Percentiles rank a stretch among this genome's conserved stretches.
Evolutionary conservation across 1,284 basidiomycete genomes (phyloP).

Genomic region (Ceratobasidium sp.): DNA sequence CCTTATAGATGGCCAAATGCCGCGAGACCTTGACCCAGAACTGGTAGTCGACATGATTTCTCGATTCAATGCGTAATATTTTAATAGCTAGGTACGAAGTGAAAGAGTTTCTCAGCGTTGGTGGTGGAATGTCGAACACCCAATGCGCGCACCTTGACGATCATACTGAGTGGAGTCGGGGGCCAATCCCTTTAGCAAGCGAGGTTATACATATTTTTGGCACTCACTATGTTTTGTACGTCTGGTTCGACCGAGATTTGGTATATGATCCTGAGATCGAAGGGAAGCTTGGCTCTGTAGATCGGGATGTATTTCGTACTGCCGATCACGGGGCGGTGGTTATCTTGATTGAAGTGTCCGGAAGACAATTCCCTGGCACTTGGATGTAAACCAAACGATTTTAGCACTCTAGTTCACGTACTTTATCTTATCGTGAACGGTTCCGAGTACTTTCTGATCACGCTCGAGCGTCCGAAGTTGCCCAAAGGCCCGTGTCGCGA

Average conservation of each 20-base stretch:
- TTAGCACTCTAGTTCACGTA: background rate
- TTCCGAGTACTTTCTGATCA: slow-evolving; percentile 7
- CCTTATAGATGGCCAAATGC: background rate
- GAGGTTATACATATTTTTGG: no score
- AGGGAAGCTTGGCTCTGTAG: slow-evolving; percentile 1
- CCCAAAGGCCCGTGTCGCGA: background rate
- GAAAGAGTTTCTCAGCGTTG: background rate
- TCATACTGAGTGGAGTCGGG: background rate
- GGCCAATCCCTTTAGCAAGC: no score
- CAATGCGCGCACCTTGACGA: background rate
- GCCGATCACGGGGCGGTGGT: slow-evolving; percentile 1
- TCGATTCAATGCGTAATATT: background rate
- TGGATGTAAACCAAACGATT: background rate
- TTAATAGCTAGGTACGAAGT: background rate
- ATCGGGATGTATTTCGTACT: slow-evolving; percentile 11
- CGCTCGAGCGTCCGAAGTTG: slow-evolving; percentile 7
- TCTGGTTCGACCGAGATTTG: slow-evolving; percentile 2
- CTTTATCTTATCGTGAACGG: slow-evolving; percentile 14
- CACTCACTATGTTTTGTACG: background rate
- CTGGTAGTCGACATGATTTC: slow-evolving; percentile 3
- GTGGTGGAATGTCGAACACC: background rate
- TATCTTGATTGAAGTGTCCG: background rate
- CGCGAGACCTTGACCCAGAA: slow-evolving; percentile 29
- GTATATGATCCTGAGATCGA: slow-evolving; percentile 8
- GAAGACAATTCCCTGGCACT: background rate